Base-by-base conservation (phyloP, 331 rosid genomes). In the Phaseolus coccineus region DNA sequence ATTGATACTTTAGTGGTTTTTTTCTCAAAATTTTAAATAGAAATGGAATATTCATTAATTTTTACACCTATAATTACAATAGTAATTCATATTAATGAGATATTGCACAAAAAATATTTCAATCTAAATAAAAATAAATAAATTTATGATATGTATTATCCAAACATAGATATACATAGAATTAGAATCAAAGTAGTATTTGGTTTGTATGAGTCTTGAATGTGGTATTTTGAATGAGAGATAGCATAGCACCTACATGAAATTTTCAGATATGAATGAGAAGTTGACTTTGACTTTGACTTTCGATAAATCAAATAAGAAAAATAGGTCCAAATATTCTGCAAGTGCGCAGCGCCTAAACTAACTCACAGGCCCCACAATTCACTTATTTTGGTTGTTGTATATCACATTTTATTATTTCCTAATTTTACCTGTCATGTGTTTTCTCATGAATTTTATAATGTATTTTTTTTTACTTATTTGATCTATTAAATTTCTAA, bases 241-340 rank as follows among this genome's bases (percentile, higher is more conserved):
- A 2, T 30, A 61, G 0, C 30, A 11, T 30, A 13, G 19, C 31
- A 52, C 7, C 3, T 28, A 11, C 66, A 13, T 58, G 8, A 31
- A 33, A 27, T 30, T 12, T 31, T 57, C 1, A 57, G 8, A 30
- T 3, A 27, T 57, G 31, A 56, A 10, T 57, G 37, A 11, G 8
- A 57, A 25, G 37, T 57, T 57, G 64, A 57, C 69, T 33, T 63
- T 57, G 64, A 57, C 69, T 33, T 63, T 28, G 4, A 3, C 25
- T 9, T 42, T 42, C 0, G 47, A 42, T 0, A 16, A 31, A 27
- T 63, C 5, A 33, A 63, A 24, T 33, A 16, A 33, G 13, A 33
- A 33, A 63, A 33, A 19, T 3, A 14, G n/a, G 69, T 30, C 40
- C 14, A 33, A 63, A 63, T 63, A 63, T 35, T 64, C 50, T 64